Conservation (phyloP, 768 basidiomycete species). For the Xanthoconium stramineum region DNA sequence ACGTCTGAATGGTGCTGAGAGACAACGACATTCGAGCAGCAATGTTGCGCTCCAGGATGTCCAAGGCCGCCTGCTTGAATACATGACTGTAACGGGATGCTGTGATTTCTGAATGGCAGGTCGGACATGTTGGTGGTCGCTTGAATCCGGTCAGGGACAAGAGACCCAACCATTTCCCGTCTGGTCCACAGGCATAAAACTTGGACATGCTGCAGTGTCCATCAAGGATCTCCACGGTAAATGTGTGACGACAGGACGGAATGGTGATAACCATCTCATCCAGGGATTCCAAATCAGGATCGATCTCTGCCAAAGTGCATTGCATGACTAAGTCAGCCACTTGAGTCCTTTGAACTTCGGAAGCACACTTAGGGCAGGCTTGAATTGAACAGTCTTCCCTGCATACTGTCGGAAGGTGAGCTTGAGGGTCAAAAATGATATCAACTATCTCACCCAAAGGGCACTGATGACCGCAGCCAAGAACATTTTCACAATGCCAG, state of each 20-base stretch:
- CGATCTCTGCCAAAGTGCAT: constrained; percentile 47
- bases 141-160: constrained; percentile 38
- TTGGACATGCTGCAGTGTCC: constrained; percentile 50
- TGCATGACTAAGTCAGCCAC: constrained; percentile 62
- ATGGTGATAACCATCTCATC: constrained; percentile 60
- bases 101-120: constrained; percentile 56
- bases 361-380: constrained; percentile 50
- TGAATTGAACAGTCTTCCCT: constrained; percentile 61
- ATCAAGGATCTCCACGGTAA: constrained; percentile 72
- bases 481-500: constrained; percentile 41
- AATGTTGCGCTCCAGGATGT: constrained; percentile 64
- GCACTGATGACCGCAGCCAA: constrained; percentile 62
- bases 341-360: constrained; percentile 33
- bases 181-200: constrained; percentile 40
- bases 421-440: background rate
- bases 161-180: constrained; percentile 45
- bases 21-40: constrained; percentile 47
- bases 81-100: constrained; percentile 59
- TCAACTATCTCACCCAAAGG: constrained; percentile 50
- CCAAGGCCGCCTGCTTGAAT: constrained; percentile 59
- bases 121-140: constrained; percentile 55
- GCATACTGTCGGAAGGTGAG: constrained; percentile 45
- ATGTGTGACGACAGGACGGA: constrained; percentile 57
- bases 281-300: constrained; percentile 34
- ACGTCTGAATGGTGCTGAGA: constrained; percentile 32